Percentiles rank a stretch among this genome's conserved stretches.
These are phyloP conservation scores for Aureobasidium melanogenum DNA, from an alignment of 2,329 filamentous ascomycete species.

Conservation along the genomic window DNA sequence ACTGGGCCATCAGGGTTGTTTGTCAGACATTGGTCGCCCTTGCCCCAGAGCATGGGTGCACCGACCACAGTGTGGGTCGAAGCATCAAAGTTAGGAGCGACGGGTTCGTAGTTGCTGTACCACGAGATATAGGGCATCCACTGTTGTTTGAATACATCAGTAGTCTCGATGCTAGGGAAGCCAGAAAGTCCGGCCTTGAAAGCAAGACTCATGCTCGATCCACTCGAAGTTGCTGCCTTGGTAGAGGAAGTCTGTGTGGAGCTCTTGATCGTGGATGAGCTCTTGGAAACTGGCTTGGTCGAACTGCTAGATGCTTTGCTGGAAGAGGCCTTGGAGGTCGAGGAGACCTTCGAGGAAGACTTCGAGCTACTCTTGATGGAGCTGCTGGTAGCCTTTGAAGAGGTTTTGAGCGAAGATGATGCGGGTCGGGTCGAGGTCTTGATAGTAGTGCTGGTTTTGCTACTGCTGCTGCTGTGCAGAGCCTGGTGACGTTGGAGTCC, in stretches of 20 bases:
- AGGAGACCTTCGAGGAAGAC: background rate
- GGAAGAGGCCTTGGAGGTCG: background rate
- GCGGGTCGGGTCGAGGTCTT: background rate
- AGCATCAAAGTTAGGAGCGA: conserved; percentile 13
- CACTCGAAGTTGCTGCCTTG: conserved; percentile 9
- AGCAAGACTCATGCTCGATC: conserved; percentile 8
- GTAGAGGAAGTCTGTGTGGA: background rate
- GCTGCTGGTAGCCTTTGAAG: background rate
- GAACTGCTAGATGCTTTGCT: background rate
- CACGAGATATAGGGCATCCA: conserved; percentile 21
- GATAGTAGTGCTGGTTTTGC: background rate
- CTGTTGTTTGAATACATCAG: conserved; percentile 6
- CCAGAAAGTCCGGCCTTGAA: conserved; percentile 22
- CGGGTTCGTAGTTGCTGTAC: conserved; percentile 24
- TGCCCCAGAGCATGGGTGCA: conserved; percentile 22
- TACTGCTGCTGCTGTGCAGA: background rate
- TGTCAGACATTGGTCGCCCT: conserved; percentile 12
- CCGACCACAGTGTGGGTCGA: conserved; percentile 16
- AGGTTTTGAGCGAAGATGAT: background rate
- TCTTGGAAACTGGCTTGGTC: background rate
- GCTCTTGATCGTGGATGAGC: background rate
- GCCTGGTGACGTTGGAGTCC: background rate
- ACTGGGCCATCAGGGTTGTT: conserved; percentile 15
- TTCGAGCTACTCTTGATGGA: background rate
- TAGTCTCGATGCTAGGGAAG: conserved; percentile 17